Conservation (phyloP, 768 basidiomycete genomes). For the Trametes meyenii region DNA sequence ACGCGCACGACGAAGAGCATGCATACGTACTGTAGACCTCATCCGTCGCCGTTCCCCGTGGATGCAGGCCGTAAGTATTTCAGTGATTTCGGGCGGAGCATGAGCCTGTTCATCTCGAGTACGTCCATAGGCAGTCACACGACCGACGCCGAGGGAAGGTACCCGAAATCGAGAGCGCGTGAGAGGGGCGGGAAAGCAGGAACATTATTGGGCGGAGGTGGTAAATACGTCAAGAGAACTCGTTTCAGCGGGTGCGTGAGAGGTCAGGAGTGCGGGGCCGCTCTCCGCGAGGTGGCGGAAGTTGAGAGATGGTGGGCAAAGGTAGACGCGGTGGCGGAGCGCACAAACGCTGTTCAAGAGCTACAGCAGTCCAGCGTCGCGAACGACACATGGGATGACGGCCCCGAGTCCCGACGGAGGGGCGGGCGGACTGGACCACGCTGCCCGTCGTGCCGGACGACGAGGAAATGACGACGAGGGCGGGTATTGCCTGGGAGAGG, state of each 20-base stretch:
- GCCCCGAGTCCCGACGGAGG: no score
- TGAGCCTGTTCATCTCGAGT: background rate
- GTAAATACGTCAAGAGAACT: conserved; percentile 10
- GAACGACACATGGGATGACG: no score
- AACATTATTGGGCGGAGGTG: background rate
- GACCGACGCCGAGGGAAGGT: background rate
- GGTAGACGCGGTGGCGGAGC: background rate
- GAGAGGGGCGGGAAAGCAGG: background rate
- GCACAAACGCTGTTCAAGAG: background rate
- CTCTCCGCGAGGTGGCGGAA: background rate
- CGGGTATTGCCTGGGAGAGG: background rate
- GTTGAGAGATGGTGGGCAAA: background rate
- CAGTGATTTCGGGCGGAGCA: conserved; percentile 5
- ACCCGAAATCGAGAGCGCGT: conserved; percentile 1
- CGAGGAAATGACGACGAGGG: background rate
- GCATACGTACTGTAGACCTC: background rate
- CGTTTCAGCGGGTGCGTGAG: conserved; percentile 4
- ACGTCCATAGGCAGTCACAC: conserved; percentile 1
- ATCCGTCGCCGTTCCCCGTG: background rate
- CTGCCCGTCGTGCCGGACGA: background rate
- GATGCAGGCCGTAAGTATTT: background rate
- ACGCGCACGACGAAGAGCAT: background rate
- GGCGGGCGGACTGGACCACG: no score
- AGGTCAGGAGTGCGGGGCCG: conserved; percentile 2
- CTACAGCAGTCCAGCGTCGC: no score